phyloP scores from a whole-genome alignment of 352 stramenopile species.

The Pythium myriotylum region DNA sequence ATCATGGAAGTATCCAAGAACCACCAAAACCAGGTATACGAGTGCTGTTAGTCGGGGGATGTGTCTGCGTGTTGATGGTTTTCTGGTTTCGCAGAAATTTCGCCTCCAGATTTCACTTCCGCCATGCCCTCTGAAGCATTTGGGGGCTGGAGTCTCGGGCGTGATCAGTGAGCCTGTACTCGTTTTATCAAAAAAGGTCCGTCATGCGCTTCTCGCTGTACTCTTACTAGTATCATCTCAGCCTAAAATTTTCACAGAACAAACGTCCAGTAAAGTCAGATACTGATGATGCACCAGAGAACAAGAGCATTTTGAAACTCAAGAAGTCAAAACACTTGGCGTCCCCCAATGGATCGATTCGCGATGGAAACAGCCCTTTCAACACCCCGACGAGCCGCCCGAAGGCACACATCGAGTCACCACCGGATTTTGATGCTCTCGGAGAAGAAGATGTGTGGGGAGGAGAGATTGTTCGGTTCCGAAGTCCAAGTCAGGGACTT shows the following conservation, averaged over 20 bases:
- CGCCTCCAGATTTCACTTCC: constrained; percentile 58
- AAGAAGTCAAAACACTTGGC: constrained; percentile 51
- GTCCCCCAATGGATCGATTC: constrained; percentile 9
- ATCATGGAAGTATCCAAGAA: constrained; percentile 87
- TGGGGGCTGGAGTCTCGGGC: constrained; percentile 5
- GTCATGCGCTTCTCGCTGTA: neutral
- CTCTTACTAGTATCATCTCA: neutral
- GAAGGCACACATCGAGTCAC: constrained; percentile 1
- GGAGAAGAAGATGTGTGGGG: constrained; percentile 34
- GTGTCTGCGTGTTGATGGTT: neutral
- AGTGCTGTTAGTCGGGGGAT: neutral
- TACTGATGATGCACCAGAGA: constrained; percentile 33
- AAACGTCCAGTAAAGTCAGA: constrained; percentile 62
- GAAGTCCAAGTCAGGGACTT: constrained; percentile 45
- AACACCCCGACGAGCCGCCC: constrained; percentile 30
- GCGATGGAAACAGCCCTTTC: constrained; percentile 13
- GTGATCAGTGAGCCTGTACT: constrained; percentile 56
- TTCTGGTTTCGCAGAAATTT: constrained; percentile 62
- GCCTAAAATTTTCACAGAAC: constrained; percentile 38
- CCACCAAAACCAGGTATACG: constrained; percentile 75
- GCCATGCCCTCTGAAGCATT: constrained; percentile 32
- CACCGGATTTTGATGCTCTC: constrained; percentile 36
- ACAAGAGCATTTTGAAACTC: constrained; percentile 27
- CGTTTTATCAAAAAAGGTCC: constrained; percentile 72
- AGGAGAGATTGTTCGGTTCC: constrained; percentile 44